Conservation (phyloP, 768 basidiomycete species). For the Tricholomella constricta region DNA sequence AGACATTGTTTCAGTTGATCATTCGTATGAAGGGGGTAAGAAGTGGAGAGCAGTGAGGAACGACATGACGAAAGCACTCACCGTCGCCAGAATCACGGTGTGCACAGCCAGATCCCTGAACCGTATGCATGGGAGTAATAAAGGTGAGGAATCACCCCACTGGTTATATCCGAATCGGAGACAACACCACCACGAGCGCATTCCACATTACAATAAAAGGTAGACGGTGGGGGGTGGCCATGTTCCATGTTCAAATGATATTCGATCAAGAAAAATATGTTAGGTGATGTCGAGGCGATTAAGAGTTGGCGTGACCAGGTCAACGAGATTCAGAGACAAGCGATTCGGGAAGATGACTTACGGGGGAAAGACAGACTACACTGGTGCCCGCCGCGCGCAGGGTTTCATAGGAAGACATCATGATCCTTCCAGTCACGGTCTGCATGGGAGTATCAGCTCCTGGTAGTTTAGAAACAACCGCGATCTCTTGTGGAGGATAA, state of each 20-base stretch:
- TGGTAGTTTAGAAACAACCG: no score
- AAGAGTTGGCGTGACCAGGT: no score
- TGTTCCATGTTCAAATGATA: no score
- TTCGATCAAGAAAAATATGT: no score
- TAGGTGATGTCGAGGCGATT: no score
- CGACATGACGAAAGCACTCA: slow-evolving; percentile 29
- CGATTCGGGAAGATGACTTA: slow-evolving; percentile 28
- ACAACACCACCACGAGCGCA: no score
- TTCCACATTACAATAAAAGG: not conserved
- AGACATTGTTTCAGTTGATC: not conserved
- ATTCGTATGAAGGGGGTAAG: not conserved
- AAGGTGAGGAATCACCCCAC: slow-evolving; percentile 68
- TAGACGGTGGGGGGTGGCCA: not conserved
- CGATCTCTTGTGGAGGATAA: no score
- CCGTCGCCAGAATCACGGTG: slow-evolving; percentile 61
- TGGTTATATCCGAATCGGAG: not conserved
- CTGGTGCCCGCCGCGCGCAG: slow-evolving; percentile 59
- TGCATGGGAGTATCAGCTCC: slow-evolving; percentile 21
- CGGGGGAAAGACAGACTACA: slow-evolving; percentile 63
- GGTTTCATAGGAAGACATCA: slow-evolving; percentile 65
- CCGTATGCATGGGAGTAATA: slow-evolving; percentile 63
- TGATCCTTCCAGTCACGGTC: slow-evolving; percentile 65
- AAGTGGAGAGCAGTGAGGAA: not conserved
- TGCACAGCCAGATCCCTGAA: slow-evolving; percentile 65
- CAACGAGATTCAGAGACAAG: not conserved